Percentiles rank a stretch among this genome's conserved stretches.
phyloP scores from a whole-genome alignment of 345 rosid species.

The Aquilaria malaccensis region DNA sequence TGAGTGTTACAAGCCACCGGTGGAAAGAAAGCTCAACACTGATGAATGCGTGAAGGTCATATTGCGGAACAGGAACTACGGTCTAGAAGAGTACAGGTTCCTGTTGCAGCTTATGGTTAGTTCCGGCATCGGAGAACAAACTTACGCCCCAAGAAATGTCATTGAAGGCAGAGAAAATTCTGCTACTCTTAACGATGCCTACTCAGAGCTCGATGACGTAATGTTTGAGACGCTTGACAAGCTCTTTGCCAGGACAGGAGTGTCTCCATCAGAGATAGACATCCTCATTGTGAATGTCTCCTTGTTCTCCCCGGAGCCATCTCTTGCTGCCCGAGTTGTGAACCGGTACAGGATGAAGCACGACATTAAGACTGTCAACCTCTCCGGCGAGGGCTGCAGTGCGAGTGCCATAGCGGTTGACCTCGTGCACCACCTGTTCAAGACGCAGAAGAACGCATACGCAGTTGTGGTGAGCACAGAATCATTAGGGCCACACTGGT shows the following conservation, averaged over 20 bases:
- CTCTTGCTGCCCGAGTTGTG: conserved; percentile 49
- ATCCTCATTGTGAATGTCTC: conserved; percentile 64
- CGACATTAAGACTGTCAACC: conserved; percentile 50
- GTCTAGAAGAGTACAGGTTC: conserved; percentile 59
- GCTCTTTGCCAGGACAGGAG: conserved; percentile 34
- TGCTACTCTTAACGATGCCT: conserved; percentile 32
- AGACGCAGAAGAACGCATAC: conserved; percentile 24
- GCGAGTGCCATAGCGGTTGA: conserved; percentile 44
- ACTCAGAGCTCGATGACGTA: conserved; percentile 49
- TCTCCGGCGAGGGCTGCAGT: conserved; percentile 68
- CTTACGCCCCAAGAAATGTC: conserved; percentile 52
- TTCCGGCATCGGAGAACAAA: conserved; percentile 71
- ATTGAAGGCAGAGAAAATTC: conserved; percentile 44
- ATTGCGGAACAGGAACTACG: conserved; percentile 44
- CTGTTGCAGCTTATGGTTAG: conserved; percentile 46
- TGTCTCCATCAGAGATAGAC: conserved; percentile 50
- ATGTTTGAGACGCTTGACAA: conserved; percentile 50
- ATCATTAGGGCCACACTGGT: conserved; percentile 64
- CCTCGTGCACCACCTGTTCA: conserved; percentile 41
- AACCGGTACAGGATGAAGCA: conserved; percentile 67
- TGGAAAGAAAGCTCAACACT: conserved; percentile 46
- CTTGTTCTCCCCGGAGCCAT: conserved; percentile 58
- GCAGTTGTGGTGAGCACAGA: conserved; percentile 83
- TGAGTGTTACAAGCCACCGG: conserved; percentile 50
- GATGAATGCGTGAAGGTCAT: conserved; percentile 34